A percentile compares a stretch with the other conserved stretches of the same genome.
Conservation (phyloP, 306 rosid genomes). For the Myrica gale region DNA sequence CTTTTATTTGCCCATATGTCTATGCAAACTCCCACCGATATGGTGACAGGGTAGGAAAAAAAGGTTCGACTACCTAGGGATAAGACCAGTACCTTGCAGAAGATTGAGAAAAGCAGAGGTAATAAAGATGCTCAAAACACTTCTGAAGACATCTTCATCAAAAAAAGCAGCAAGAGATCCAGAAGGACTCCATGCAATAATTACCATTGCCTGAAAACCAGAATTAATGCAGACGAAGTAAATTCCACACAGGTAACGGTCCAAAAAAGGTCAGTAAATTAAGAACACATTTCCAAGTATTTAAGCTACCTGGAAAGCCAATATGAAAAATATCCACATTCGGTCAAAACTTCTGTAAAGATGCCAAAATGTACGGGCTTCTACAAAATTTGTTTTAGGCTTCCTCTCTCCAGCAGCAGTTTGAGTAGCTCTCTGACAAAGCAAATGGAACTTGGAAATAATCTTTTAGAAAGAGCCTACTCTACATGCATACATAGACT, state of each 20-base stretch:
- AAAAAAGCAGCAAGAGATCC: slow-evolving; percentile 66
- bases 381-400: slow-evolving; percentile 94
- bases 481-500: neutral
- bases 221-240: slow-evolving; percentile 14
- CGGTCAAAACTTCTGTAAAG: slow-evolving; percentile 94
- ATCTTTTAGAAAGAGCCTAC: neutral
- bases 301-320: slow-evolving; percentile 85
- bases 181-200: slow-evolving; percentile 83
- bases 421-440: slow-evolving; percentile 58
- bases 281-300: slow-evolving; percentile 17
- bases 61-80: slow-evolving; percentile 2
- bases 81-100: slow-evolving; percentile 65
- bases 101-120: slow-evolving; percentile 86
- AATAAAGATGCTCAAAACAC: slow-evolving; percentile 79
- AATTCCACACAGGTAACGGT: neutral
- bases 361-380: slow-evolving; percentile 89
- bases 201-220: slow-evolving; percentile 83
- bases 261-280: slow-evolving; percentile 6
- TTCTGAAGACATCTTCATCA: slow-evolving; percentile 70
- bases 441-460: slow-evolving; percentile 26
- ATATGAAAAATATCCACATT: slow-evolving; percentile 95
- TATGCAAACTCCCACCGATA: slow-evolving; percentile 6
- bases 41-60: neutral
- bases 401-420: slow-evolving; percentile 58
- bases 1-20: neutral